These are phyloP conservation scores for Microdochium nivale DNA, from an alignment of 2,329 filamentous ascomycete species.

Conservation along the genomic window DNA sequence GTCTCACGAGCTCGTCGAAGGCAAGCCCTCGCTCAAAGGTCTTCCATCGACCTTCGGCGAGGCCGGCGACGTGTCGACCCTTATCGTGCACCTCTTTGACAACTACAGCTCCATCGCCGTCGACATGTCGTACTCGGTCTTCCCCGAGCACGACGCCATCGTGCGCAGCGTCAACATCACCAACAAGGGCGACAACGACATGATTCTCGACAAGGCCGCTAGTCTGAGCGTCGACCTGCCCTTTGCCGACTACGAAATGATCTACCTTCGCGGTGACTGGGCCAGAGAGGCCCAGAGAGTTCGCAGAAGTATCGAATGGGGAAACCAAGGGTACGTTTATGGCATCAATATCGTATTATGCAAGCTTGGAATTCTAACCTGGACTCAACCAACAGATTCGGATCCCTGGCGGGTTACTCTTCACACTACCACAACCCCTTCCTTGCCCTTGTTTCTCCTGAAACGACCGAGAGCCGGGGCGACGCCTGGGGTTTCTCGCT, in stretches of 20 bases:
- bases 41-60: constrained; percentile 51
- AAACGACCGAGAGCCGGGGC: constrained; percentile 50
- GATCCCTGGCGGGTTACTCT: constrained; percentile 52
- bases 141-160: constrained; percentile 52
- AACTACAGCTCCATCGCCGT: constrained; percentile 48
- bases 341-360: background rate
- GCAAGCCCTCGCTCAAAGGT: constrained; percentile 47
- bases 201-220: constrained; percentile 46
- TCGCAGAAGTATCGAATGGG: constrained; percentile 46
- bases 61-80: constrained; percentile 46
- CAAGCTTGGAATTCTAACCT: constrained; percentile 1
- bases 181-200: constrained; percentile 44
- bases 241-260: constrained; percentile 50
- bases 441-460: constrained; percentile 44
- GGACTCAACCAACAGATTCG: constrained; percentile 38
- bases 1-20: constrained; percentile 43
- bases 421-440: constrained; percentile 60
- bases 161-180: constrained; percentile 52
- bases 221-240: constrained; percentile 56
- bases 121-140: constrained; percentile 54
- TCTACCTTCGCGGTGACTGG: constrained; percentile 57
- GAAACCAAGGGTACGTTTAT: constrained; percentile 37
- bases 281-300: constrained; percentile 46
- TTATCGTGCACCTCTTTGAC: constrained; percentile 50
- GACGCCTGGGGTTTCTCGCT: constrained; percentile 58